phyloP scores from a whole-genome alignment of 2,329 filamentous ascomycete species.

The Stagonosporopsis cucurbitacearum region DNA sequence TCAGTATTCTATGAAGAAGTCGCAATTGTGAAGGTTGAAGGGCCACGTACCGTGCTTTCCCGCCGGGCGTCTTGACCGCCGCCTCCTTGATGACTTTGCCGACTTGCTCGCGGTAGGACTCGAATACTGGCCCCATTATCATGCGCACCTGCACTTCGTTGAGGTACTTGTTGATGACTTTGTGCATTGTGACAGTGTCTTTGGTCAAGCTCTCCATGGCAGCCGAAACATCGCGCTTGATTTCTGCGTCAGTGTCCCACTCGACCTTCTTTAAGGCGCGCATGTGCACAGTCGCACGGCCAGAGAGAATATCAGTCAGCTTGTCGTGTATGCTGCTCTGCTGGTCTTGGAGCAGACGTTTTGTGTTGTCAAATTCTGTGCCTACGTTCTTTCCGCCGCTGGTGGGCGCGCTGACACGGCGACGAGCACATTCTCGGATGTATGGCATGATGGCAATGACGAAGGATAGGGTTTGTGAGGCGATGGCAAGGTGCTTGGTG shows the following conservation, averaged over 20 bases:
- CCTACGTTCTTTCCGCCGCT: conserved; percentile 55
- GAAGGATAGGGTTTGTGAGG: conserved; percentile 87
- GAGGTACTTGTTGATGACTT: conserved; percentile 81
- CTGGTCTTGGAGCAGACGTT: conserved; percentile 84
- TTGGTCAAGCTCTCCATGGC: conserved; percentile 90
- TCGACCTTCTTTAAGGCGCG: conserved; percentile 75
- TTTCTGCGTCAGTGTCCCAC: conserved; percentile 66
- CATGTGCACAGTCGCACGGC: conserved; percentile 74
- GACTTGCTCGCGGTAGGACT: conserved; percentile 80
- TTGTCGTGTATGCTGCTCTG: conserved; percentile 92
- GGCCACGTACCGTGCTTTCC: conserved; percentile 71
- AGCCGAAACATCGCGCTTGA: conserved; percentile 58
- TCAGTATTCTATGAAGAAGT: background rate
- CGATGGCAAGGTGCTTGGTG: conserved; percentile 90
- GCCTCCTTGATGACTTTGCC: conserved; percentile 72
- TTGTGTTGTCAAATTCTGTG: conserved; percentile 87
- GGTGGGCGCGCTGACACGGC: conserved; percentile 62
- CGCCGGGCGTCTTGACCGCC: conserved; percentile 68
- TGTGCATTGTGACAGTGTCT: conserved; percentile 83
- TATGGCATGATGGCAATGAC: conserved; percentile 87
- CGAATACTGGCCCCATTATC: conserved; percentile 87
- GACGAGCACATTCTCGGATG: conserved; percentile 86
- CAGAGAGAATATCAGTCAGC: conserved; percentile 89
- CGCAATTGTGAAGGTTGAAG: background rate
- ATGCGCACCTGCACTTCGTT: conserved; percentile 76